Evolutionary conservation across 805 yeast species (phyloP).

Genomic region (Lachancea nothofagi): DNA sequence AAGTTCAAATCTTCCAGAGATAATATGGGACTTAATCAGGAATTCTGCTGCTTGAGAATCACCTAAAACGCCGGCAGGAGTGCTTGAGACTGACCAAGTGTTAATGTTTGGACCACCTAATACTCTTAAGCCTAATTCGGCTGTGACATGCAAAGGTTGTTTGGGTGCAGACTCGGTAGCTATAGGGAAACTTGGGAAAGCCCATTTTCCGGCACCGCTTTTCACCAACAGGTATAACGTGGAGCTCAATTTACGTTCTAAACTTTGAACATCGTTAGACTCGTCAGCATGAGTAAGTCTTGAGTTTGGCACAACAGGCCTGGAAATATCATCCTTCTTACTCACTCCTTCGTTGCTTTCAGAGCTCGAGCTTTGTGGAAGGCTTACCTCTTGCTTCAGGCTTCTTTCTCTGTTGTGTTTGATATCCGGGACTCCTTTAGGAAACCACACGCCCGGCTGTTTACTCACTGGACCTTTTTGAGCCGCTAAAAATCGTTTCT

Average conservation of each 20-base stretch:
- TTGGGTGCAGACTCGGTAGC: slow-evolving; percentile 27
- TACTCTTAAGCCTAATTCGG: slow-evolving; percentile 64
- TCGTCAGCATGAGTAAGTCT: slow-evolving; percentile 76
- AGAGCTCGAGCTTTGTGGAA: slow-evolving; percentile 49
- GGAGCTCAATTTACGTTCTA: slow-evolving; percentile 74
- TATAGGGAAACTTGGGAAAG: slow-evolving; percentile 65
- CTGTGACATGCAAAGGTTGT: slow-evolving; percentile 60
- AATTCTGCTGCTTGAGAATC: slow-evolving; percentile 45
- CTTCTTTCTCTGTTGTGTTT: slow-evolving; percentile 87
- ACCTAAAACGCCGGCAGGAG: slow-evolving; percentile 71
- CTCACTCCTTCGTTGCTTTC: slow-evolving; percentile 29
- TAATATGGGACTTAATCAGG: slow-evolving; percentile 77
- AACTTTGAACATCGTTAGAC: slow-evolving; percentile 51
- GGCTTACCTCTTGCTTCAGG: slow-evolving; percentile 65
- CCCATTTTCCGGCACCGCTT: slow-evolving; percentile 49
- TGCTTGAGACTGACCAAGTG: slow-evolving; percentile 86
- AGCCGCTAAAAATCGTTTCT: slow-evolving; percentile 67
- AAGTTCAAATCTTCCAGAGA: slow-evolving; percentile 70
- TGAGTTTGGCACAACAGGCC: slow-evolving; percentile 64
- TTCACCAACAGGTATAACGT: slow-evolving; percentile 74
- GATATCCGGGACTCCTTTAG: slow-evolving; percentile 79
- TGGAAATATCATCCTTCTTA: slow-evolving; percentile 52
- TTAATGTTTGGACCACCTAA: slow-evolving; percentile 74
- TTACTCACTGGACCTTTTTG: slow-evolving; percentile 71
- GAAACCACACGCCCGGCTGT: slow-evolving; percentile 71